phyloP scores from a whole-genome alignment of 768 basidiomycete genomes.

The Pleurotus platypus region DNA sequence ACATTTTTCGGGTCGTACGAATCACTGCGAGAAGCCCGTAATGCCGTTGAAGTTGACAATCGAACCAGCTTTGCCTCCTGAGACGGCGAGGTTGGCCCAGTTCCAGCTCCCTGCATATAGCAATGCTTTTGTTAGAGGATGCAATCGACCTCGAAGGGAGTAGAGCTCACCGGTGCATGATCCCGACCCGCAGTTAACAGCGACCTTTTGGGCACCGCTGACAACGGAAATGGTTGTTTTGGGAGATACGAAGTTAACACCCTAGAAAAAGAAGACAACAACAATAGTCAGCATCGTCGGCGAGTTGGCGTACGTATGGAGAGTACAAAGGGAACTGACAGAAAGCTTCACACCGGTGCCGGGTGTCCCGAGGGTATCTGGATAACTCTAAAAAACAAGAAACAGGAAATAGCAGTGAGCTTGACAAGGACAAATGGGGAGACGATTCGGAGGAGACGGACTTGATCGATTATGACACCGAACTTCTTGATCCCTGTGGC shows the following conservation, averaged over 20 bases:
- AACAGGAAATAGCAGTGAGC: constrained; percentile 1
- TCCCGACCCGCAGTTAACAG: constrained; percentile 52
- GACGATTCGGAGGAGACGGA: constrained; percentile 13
- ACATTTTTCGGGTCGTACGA: no score
- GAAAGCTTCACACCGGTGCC: constrained; percentile 56
- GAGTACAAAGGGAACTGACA: constrained; percentile 29
- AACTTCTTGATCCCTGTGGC: constrained; percentile 43
- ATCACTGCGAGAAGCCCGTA: constrained; percentile 25
- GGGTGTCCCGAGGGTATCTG: constrained; percentile 45
- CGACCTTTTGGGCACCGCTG: constrained; percentile 39
- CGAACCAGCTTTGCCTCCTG: constrained; percentile 40
- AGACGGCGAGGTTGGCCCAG: constrained; percentile 41
- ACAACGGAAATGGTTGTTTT: constrained; percentile 39
- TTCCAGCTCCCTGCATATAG: constrained; percentile 40
- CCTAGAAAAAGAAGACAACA: constrained; percentile 23
- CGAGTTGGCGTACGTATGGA: not conserved
- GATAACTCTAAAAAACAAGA: constrained; percentile 46
- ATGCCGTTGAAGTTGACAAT: constrained; percentile 32
- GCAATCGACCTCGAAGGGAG: constrained; percentile 4
- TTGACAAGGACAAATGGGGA: not conserved
- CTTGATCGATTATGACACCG: constrained; percentile 62
- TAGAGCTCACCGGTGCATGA: constrained; percentile 41
- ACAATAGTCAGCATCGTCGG: not conserved
- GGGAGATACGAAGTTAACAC: constrained; percentile 42
- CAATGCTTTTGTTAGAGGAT: not conserved